These are phyloP conservation scores for Fusarium virguliforme DNA, from an alignment of 2,329 filamentous ascomycete species.

Conservation along the genomic window DNA sequence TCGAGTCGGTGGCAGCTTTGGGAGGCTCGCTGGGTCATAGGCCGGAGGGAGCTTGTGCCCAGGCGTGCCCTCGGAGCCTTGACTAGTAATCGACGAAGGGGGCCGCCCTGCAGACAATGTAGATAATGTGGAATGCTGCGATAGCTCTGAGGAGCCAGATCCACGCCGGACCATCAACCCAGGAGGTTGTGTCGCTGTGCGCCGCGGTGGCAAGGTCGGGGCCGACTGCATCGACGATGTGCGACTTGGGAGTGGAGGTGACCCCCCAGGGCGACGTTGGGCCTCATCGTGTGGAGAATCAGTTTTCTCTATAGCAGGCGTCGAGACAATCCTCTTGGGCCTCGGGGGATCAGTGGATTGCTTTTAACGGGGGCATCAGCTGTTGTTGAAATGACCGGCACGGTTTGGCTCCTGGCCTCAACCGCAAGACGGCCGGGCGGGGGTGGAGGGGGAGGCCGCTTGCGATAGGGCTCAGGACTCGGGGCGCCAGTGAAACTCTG, in stretches of 20 bases:
- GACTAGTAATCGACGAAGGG: conserved; percentile 65
- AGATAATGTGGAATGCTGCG: conserved; percentile 69
- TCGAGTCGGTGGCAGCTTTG: conserved; percentile 70
- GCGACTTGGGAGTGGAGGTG: conserved; percentile 58
- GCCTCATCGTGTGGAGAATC: conserved; percentile 31
- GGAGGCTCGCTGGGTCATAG: conserved; percentile 71
- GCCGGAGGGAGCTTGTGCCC: conserved; percentile 69
- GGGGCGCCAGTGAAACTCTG: conserved; percentile 69
- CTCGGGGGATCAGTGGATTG: conserved; percentile 43
- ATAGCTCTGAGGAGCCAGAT: conserved; percentile 73
- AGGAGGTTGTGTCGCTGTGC: conserved; percentile 61
- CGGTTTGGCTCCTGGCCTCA: conserved; percentile 57
- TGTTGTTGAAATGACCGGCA: conserved; percentile 55
- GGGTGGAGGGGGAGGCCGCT: conserved; percentile 54
- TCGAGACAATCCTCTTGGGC: conserved; percentile 39
- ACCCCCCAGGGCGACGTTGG: conserved; percentile 41
- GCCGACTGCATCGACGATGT: conserved; percentile 55
- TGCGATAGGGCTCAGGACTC: conserved; percentile 63
- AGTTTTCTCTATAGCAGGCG: conserved; percentile 25
- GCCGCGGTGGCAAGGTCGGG: conserved; percentile 68
- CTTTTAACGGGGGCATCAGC: conserved; percentile 31
- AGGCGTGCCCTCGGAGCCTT: conserved; percentile 60
- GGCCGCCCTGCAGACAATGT: conserved; percentile 65
- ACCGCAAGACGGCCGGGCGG: conserved; percentile 62
- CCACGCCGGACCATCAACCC: conserved; percentile 63